Evolutionary conservation across 345 rosid genomes (phyloP).

Genomic region (Iberis pinnata): DNA sequence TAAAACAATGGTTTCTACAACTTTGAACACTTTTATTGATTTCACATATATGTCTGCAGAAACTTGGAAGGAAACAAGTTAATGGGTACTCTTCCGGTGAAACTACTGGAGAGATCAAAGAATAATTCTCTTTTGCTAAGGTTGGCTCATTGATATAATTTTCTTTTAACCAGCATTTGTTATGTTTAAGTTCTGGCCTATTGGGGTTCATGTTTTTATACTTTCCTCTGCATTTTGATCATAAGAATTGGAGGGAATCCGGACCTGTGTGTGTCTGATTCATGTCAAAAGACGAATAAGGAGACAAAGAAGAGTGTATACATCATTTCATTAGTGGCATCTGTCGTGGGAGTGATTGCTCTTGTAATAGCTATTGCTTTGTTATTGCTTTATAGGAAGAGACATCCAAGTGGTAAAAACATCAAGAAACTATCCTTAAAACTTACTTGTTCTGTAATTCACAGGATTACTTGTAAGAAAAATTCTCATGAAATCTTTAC

Average conservation of each 20-base stretch:
- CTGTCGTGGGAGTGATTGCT: constrained; percentile 22
- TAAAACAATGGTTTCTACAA: not conserved
- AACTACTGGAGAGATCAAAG: constrained; percentile 30
- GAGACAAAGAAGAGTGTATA: constrained; percentile 16
- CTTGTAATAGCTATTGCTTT: constrained; percentile 19
- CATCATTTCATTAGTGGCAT: constrained; percentile 32
- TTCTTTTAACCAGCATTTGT: not conserved
- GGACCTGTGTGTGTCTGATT: constrained; percentile 27
- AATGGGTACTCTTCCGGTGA: constrained; percentile 34
- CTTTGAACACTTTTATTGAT: too few species aligned
- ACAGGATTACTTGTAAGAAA: not conserved
- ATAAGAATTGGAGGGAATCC: constrained; percentile 25
- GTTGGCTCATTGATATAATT: constrained; percentile 17
- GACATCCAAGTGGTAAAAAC: constrained; percentile 17
- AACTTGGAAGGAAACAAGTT: constrained; percentile 37
- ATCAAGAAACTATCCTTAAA: not conserved
- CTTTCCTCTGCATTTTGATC: not conserved
- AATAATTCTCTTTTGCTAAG: constrained; percentile 25
- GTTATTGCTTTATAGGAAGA: constrained; percentile 27
- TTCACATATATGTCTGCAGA: constrained; percentile 21
- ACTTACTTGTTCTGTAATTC: too few species aligned
- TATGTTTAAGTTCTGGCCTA: too few species aligned
- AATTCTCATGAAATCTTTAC: not conserved
- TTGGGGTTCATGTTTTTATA: not conserved
- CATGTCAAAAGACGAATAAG: constrained; percentile 6